These are phyloP conservation scores for Chrysoporthe austroafricana DNA, from an alignment of 2,329 filamentous ascomycete genomes.

Conservation along the genomic window DNA sequence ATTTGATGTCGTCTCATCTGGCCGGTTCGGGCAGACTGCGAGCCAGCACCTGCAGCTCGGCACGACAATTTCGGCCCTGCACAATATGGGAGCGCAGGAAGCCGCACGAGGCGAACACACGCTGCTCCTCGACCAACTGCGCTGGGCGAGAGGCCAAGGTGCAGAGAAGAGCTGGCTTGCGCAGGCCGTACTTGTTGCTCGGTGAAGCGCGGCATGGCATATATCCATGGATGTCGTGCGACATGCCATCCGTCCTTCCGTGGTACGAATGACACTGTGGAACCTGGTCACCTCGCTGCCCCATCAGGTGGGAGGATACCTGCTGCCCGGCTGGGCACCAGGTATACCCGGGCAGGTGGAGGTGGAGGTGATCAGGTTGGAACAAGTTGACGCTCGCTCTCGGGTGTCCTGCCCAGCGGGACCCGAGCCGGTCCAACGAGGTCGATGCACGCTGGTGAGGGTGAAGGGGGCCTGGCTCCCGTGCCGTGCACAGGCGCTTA, in stretches of 20 bases:
- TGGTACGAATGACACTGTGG: background rate
- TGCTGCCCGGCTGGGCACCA: background rate
- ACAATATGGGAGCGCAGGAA: background rate
- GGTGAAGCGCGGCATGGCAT: background rate
- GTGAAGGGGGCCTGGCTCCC: background rate
- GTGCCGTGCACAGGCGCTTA: conserved; percentile 1
- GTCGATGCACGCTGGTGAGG: background rate
- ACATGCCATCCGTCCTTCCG: background rate
- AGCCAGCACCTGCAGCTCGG: background rate
- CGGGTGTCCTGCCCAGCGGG: background rate
- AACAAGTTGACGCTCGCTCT: background rate
- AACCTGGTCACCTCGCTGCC: background rate
- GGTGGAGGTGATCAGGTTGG: background rate
- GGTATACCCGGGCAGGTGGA: background rate
- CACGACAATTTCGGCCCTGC: background rate
- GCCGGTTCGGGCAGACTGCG: background rate
- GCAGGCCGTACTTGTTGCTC: background rate
- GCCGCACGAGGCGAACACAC: background rate
- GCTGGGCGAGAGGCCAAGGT: background rate
- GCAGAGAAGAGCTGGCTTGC: background rate
- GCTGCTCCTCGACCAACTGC: background rate
- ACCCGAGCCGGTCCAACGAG: background rate
- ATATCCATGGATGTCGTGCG: background rate
- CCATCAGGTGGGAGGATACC: background rate
- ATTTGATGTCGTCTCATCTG: background rate